A percentile compares a stretch with the other conserved stretches of the same genome.
Evolutionary conservation across 1,284 basidiomycete genomes (phyloP).

Genomic region (Puccinia novopanici): DNA sequence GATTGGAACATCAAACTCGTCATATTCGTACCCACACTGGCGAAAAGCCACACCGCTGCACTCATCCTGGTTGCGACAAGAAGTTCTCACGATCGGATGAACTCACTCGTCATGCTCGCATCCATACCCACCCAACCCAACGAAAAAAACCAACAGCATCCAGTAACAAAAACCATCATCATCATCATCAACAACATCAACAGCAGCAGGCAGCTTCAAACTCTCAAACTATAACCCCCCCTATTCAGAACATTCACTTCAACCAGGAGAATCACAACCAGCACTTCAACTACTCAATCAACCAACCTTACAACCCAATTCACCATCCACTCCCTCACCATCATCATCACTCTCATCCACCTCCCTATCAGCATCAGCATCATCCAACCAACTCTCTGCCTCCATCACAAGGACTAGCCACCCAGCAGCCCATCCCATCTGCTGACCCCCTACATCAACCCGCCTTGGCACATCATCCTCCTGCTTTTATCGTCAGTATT

Average conservation of each 20-base stretch:
- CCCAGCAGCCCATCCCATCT: conserved; percentile 15
- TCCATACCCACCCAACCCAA: conserved; percentile 68
- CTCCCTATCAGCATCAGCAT: conserved; percentile 6
- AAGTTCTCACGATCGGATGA: conserved; percentile 94
- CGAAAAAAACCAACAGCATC: conserved; percentile 51
- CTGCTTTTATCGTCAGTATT: conserved; percentile 8
- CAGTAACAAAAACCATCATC: conserved; percentile 9
- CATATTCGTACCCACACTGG: conserved; percentile 50
- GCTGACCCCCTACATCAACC: conserved; percentile 15
- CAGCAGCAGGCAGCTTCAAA: neutral
- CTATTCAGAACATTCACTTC: conserved; percentile 1
- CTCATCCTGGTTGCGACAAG: conserved; percentile 74
- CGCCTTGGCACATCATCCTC: neutral
- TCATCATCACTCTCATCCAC: conserved; percentile 16
- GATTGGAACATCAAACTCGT: conserved; percentile 86
- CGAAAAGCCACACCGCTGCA: conserved; percentile 49
- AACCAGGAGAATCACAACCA: neutral
- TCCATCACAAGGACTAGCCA: neutral
- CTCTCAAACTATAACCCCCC: neutral
- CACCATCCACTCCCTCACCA: conserved; percentile 26
- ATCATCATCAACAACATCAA: neutral
- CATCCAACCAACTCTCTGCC: neutral
- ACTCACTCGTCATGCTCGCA: conserved; percentile 90
- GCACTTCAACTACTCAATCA: conserved; percentile 1
- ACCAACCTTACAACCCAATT: conserved; percentile 2